Evolutionary conservation across 2,329 filamentous ascomycete species (phyloP).

Genomic region (Aspergillus neoniger): DNA sequence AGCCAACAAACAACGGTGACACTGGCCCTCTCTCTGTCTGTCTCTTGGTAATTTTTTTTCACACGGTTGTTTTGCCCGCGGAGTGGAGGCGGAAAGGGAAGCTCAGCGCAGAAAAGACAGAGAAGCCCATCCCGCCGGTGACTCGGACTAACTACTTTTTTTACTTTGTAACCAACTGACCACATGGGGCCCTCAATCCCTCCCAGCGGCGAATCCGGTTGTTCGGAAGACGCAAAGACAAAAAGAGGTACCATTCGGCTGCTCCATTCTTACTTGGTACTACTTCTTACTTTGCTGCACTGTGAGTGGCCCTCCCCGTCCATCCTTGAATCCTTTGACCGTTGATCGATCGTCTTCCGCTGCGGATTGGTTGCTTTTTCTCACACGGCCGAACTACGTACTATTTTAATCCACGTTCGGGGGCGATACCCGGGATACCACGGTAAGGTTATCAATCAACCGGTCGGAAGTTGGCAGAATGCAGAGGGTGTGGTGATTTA

Average conservation of each 20-base stretch:
- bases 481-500: background rate
- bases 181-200: background rate
- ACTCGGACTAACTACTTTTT: background rate
- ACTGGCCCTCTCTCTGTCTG: background rate
- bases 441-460: background rate
- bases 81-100: background rate
- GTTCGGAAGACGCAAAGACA: background rate
- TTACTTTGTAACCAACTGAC: background rate
- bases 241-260: background rate
- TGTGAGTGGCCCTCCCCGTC: background rate
- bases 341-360: background rate
- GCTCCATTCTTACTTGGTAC: background rate
- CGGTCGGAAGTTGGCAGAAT: background rate
- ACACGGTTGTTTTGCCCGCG: no score
- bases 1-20: background rate
- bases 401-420: constrained; percentile 2
- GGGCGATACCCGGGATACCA: background rate
- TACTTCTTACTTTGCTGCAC: no score
- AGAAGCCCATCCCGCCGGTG: background rate
- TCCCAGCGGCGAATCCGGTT: background rate
- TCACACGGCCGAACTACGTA: background rate
- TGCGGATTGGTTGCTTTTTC: background rate
- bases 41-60: background rate
- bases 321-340: background rate
- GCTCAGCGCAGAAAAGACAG: background rate